phyloP scores from a whole-genome alignment of 1,284 basidiomycete genomes.

The Cryptococcus floricola region DNA sequence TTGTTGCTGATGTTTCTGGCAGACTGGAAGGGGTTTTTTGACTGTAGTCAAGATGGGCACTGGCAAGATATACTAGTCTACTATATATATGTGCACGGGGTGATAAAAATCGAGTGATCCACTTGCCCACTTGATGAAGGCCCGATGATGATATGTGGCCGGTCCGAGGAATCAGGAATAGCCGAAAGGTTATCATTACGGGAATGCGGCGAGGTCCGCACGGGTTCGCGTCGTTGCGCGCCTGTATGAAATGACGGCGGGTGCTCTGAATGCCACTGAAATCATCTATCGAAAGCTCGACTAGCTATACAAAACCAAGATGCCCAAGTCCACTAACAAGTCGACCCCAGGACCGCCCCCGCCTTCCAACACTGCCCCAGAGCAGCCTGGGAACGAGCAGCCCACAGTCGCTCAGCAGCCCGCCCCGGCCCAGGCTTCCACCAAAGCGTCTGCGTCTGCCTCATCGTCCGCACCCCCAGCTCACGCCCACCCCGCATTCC shows the following conservation, averaged over 20 bases:
- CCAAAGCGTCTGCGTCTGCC: background rate
- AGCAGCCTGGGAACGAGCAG: too few relatives aligned
- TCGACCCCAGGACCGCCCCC: background rate
- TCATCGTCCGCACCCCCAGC: background rate
- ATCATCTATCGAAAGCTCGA: too few relatives aligned
- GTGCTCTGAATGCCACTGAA: too few relatives aligned
- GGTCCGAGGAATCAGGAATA: too few relatives aligned
- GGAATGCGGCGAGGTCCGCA: too few relatives aligned
- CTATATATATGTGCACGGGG: background rate
- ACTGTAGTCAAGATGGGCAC: background rate
- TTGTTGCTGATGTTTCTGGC: background rate
- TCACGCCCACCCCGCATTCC: slow-evolving; percentile 14
- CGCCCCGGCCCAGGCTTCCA: background rate
- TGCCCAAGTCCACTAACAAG: background rate
- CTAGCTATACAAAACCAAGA: too few relatives aligned
- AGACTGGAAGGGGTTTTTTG: background rate
- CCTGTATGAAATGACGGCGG: too few relatives aligned
- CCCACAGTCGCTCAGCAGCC: background rate
- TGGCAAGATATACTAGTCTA: background rate
- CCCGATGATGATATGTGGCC: too few relatives aligned
- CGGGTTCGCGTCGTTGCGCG: too few relatives aligned
- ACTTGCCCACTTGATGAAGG: too few relatives aligned
- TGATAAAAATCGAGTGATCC: too few relatives aligned
- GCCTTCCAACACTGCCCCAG: background rate
- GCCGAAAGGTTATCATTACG: too few relatives aligned